These are phyloP conservation scores for Pistacia atlantica DNA, from an alignment of 345 rosid genomes.

Conservation along the genomic window DNA sequence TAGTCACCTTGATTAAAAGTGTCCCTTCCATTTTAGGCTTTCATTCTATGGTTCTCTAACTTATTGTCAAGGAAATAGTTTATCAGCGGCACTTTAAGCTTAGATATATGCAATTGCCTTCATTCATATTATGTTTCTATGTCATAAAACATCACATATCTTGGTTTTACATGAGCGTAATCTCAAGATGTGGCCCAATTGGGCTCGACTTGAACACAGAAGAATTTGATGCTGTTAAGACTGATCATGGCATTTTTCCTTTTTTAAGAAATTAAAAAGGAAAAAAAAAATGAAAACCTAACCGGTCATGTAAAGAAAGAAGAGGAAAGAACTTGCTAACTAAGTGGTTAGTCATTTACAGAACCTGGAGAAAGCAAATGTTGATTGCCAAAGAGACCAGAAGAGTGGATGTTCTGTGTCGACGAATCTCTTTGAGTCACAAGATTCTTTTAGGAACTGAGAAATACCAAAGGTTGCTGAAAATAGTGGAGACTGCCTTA, in stretches of 20 bases:
- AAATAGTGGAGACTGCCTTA: constrained; percentile 55
- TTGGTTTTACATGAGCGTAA: not conserved
- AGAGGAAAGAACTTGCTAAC: constrained; percentile 3
- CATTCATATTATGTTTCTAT: too few relatives aligned
- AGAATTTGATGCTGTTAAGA: not conserved
- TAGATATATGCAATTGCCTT: too few relatives aligned
- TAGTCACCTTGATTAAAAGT: not conserved
- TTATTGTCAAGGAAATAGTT: not conserved
- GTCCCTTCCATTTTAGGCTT: not conserved
- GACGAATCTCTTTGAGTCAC: constrained; percentile 57
- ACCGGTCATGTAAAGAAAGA: too few relatives aligned
- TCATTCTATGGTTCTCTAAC: not conserved
- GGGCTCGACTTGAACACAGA: not conserved
- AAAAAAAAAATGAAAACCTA: not conserved
- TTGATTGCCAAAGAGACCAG: constrained; percentile 75
- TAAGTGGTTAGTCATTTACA: constrained; percentile 21
- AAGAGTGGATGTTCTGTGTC: constrained; percentile 79
- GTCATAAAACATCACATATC: too few relatives aligned
- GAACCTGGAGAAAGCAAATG: constrained; percentile 74
- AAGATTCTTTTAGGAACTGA: constrained; percentile 57
- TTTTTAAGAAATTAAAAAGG: too few relatives aligned
- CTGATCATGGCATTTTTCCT: constrained; percentile 6
- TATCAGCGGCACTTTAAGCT: too few relatives aligned
- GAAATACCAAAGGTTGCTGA: constrained; percentile 40
- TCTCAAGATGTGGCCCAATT: not conserved